These are phyloP conservation scores for Mesotaenium endlicherianum DNA, from an alignment of 139 green algal genomes.

Conservation along the genomic window DNA sequence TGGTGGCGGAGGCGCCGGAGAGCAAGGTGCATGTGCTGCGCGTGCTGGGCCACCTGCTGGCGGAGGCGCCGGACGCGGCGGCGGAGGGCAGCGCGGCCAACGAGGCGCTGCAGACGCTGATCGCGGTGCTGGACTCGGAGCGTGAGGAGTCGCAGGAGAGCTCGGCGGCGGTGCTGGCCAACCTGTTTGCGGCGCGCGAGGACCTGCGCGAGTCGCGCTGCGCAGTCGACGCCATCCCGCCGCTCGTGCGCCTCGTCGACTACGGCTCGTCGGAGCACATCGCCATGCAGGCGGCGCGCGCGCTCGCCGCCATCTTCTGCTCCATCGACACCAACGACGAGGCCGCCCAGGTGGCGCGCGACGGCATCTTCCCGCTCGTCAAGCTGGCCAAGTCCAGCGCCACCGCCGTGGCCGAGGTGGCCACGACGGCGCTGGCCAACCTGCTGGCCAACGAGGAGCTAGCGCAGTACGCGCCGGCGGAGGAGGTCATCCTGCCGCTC, in stretches of 20 bases:
- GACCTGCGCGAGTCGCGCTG: slow-evolving; percentile 27
- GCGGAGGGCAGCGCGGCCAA: slow-evolving; percentile 23
- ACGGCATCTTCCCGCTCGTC: slow-evolving; percentile 36
- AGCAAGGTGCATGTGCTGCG: slow-evolving; percentile 38
- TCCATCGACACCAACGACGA: slow-evolving; percentile 37
- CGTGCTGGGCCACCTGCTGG: slow-evolving; percentile 41
- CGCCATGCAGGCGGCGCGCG: slow-evolving; percentile 39
- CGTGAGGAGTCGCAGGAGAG: slow-evolving; percentile 38
- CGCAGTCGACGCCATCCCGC: slow-evolving; percentile 25
- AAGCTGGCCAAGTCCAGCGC: slow-evolving; percentile 39
- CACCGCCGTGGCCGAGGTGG: slow-evolving; percentile 30
- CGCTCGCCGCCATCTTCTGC: slow-evolving; percentile 36
- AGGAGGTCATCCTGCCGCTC: slow-evolving; percentile 35
- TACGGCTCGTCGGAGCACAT: slow-evolving; percentile 13
- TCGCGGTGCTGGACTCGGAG: slow-evolving; percentile 23
- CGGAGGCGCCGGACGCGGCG: slow-evolving; percentile 22
- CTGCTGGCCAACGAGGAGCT: slow-evolving; percentile 40
- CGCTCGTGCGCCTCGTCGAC: slow-evolving; percentile 29
- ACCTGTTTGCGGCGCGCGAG: slow-evolving; percentile 39
- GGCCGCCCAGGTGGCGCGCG: slow-evolving; percentile 22
- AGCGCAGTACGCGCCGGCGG: slow-evolving; percentile 26
- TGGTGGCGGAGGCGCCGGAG: slow-evolving; percentile 32
- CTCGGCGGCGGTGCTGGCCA: slow-evolving; percentile 33
- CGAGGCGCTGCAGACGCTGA: slow-evolving; percentile 36
- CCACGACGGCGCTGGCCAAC: slow-evolving; percentile 37